Base-by-base conservation (phyloP, 352 stramenopile genomes). In the Globisporangium acanthophoron region DNA sequence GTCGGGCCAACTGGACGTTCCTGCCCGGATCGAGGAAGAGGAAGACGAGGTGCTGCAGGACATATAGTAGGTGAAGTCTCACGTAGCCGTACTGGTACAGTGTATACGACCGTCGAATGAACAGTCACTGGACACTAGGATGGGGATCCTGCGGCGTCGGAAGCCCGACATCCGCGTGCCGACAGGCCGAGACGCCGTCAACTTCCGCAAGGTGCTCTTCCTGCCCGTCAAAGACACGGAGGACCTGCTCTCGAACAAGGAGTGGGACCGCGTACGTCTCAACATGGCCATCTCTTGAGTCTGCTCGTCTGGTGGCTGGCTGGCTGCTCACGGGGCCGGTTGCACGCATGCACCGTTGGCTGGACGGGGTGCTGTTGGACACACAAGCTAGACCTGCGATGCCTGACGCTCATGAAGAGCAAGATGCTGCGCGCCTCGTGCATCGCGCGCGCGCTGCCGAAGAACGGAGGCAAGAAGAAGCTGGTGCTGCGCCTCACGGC, bases 371-470 rank as follows among this genome's bases (percentile, higher is more conserved):
- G 20, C 31, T 41, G 1, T 21, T 47, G 21, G 6, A 18, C 11
- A 37, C 37, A 13, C 16, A 57, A 94, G 82, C 62, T 94, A 21
- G 84, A 94, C 60, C 39, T 92, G 44, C 74, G 82, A 76, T 94
- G 84, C 37, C 53, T 93, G 48, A 83, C 78, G 33, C 71, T 93
- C 1, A 87, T 93, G 76, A 90, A 93, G 66, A 80, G 70, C 56
- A 92, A 92, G 55, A 92, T 92, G 75, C 66, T 92, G 56, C 80
- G 78, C 18, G 84, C 84, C 1, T 83, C 84, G 12, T 93, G 84
- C 33, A 84, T 92, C 35, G 82, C 84, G 3, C 72, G 84, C 16
- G 76, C 69, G 0, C 62, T 93, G 12, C 53, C 57, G 0, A 78
- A 73, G 50, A 89, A 87, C 71, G 84, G 84, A n/a, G 76, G 76